These are phyloP conservation scores for Russula earlei DNA, from an alignment of 768 basidiomycete genomes.

Conservation along the genomic window DNA sequence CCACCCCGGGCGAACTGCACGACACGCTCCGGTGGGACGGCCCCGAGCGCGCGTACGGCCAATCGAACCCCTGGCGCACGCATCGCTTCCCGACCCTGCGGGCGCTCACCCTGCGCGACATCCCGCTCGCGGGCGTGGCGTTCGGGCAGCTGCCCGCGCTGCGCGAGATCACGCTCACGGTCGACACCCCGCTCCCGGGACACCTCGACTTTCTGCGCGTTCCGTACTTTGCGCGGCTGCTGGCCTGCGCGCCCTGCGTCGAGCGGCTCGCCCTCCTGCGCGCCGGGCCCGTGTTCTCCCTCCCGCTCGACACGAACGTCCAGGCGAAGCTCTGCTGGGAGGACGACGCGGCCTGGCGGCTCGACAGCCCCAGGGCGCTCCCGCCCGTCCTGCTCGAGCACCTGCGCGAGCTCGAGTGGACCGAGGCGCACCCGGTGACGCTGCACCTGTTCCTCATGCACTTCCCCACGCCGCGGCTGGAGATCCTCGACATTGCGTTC, in stretches of 20 bases:
- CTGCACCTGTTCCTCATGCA: conserved; percentile 9
- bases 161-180: conserved; percentile 11
- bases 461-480: conserved; percentile 10
- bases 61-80: conserved; percentile 1
- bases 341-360: conserved; percentile 1
- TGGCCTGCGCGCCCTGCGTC: conserved; percentile 11
- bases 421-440: conserved; percentile 7
- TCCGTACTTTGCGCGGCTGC: conserved; percentile 8
- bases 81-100: conserved; percentile 9
- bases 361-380: background rate
- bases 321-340: background rate
- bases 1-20: background rate
- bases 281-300: conserved; percentile 7
- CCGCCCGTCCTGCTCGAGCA: conserved; percentile 10
- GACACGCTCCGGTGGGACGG: background rate
- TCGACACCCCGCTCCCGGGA: background rate
- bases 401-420: conserved; percentile 17
- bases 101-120: conserved; percentile 8
- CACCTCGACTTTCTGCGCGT: conserved; percentile 1
- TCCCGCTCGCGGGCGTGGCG: conserved; percentile 7
- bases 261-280: conserved; percentile 8
- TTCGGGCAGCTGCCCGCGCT: conserved; percentile 9
- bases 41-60: too few species aligned
- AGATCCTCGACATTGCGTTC: too few species aligned
- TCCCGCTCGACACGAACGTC: too few species aligned